These are phyloP conservation scores for Trypanosoma brucei DNA, from an alignment of 208 protist species.

Conservation along the genomic window DNA sequence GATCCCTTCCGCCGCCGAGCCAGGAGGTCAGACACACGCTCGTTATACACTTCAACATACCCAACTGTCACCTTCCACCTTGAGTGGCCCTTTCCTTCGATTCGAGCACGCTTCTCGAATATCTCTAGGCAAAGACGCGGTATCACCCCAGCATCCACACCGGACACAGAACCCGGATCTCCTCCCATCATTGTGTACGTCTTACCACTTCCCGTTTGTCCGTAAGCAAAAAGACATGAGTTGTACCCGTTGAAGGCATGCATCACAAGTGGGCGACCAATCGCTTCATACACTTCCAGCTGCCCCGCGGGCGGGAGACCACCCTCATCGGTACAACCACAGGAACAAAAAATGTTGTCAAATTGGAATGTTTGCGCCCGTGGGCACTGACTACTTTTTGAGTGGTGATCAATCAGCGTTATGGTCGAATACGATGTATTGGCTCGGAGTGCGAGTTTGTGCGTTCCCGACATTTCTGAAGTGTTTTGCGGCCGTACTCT, in stretches of 20 bases:
- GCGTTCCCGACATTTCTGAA: constrained; percentile 17
- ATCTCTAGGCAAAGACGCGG: constrained; percentile 29
- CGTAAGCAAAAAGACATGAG: constrained; percentile 62
- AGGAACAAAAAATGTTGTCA: constrained; percentile 27
- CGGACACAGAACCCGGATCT: constrained; percentile 20
- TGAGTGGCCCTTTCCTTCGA: constrained; percentile 19
- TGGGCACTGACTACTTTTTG: neutral
- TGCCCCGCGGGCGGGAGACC: constrained; percentile 31
- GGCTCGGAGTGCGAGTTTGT: neutral
- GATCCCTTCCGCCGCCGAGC: constrained; percentile 19
- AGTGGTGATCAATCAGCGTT: neutral
- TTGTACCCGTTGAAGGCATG: constrained; percentile 67
- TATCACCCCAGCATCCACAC: constrained; percentile 27
- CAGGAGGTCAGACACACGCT: constrained; percentile 79
- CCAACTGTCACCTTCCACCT: constrained; percentile 60
- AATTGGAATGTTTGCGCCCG: constrained; percentile 20
- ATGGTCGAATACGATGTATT: constrained; percentile 5
- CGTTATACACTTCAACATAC: constrained; percentile 89
- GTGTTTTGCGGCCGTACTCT: constrained; percentile 53
- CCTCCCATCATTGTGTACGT: constrained; percentile 50
- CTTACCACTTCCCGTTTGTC: constrained; percentile 53
- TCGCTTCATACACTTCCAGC: constrained; percentile 50
- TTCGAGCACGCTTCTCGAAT: constrained; percentile 10
- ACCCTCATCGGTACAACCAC: constrained; percentile 20
- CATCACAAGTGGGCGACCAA: constrained; percentile 46